Evolutionary conservation across 1,284 basidiomycete species (phyloP).

Genomic region (Entoloma clypeatum): DNA sequence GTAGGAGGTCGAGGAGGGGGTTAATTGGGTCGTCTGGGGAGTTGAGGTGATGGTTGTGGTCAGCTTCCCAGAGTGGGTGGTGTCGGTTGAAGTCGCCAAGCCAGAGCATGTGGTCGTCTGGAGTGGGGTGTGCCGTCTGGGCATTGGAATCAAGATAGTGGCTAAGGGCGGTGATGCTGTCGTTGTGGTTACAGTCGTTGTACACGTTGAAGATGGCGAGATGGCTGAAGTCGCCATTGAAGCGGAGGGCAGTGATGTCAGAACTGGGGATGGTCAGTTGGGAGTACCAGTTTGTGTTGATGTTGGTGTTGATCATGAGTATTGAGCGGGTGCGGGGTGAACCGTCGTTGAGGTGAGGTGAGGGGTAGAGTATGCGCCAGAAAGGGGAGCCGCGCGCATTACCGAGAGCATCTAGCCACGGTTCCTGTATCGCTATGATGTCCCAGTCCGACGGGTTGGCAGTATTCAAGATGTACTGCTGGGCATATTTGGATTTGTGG

Average conservation of each 20-base stretch:
- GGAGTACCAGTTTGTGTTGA: constrained; percentile 22
- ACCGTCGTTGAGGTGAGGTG: not conserved
- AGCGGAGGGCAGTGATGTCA: constrained; percentile 25
- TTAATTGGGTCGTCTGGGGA: not conserved
- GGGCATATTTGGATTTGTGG: constrained; percentile 14
- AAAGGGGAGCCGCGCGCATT: constrained; percentile 16
- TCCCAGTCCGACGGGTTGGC: constrained; percentile 17
- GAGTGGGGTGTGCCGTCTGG: too few relatives aligned
- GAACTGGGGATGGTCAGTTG: constrained; percentile 4
- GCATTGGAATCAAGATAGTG: too few relatives aligned
- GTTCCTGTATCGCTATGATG: constrained; percentile 28
- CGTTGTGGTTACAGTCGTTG: constrained; percentile 19
- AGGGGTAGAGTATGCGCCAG: constrained; percentile 17
- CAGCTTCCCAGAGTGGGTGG: constrained; percentile 33
- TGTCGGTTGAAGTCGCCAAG: constrained; percentile 49
- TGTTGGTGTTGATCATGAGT: constrained; percentile 22
- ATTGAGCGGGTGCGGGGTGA: constrained; percentile 18
- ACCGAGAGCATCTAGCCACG: constrained; percentile 18
- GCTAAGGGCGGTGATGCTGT: not conserved
- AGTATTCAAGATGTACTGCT: constrained; percentile 8
- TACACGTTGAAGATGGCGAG: constrained; percentile 28
- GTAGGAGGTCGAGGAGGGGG: constrained; percentile 5
- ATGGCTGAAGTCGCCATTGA: constrained; percentile 11
- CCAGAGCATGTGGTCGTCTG: constrained; percentile 25
- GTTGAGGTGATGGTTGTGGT: constrained; percentile 6